phyloP scores from a whole-genome alignment of 495 filamentous ascomycete genomes.

The Xylaria cubensis region DNA sequence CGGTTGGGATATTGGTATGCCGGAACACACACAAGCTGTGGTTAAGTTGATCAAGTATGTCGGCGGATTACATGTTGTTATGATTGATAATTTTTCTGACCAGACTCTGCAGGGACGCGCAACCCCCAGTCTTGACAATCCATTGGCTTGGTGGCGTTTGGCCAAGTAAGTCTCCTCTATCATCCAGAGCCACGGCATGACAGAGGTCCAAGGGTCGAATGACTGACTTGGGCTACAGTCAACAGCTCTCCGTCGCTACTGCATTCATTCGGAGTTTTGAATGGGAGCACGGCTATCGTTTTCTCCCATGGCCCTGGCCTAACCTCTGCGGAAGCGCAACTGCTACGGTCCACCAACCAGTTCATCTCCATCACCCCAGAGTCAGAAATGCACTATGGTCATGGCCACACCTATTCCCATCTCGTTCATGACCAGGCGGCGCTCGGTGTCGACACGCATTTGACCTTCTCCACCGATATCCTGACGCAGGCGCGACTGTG shows the following conservation, averaged over 20 bases:
- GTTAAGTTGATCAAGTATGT: constrained; percentile 35
- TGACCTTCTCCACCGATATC: constrained; percentile 52
- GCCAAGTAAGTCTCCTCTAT: constrained; percentile 35
- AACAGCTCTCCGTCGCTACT: constrained; percentile 45
- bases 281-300: constrained; percentile 47
- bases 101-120: constrained; percentile 19
- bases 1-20: constrained; percentile 34
- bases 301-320: constrained; percentile 50
- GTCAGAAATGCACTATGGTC: constrained; percentile 55
- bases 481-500: constrained; percentile 53
- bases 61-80: background rate
- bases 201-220: background rate
- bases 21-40: constrained; percentile 37
- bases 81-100: background rate
- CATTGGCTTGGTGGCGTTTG: constrained; percentile 45
- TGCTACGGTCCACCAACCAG: constrained; percentile 47
- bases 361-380: constrained; percentile 55
- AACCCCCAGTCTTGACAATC: constrained; percentile 45
- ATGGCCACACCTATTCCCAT: constrained; percentile 44
- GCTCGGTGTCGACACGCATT: constrained; percentile 55
- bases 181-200: background rate
- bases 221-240: constrained; percentile 26
- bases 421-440: constrained; percentile 50
- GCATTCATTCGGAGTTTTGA: constrained; percentile 38
- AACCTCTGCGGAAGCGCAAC: constrained; percentile 27